These are phyloP conservation scores for Flaveria robusta DNA, from an alignment of 129 eudicot genomes.

Conservation along the genomic window DNA sequence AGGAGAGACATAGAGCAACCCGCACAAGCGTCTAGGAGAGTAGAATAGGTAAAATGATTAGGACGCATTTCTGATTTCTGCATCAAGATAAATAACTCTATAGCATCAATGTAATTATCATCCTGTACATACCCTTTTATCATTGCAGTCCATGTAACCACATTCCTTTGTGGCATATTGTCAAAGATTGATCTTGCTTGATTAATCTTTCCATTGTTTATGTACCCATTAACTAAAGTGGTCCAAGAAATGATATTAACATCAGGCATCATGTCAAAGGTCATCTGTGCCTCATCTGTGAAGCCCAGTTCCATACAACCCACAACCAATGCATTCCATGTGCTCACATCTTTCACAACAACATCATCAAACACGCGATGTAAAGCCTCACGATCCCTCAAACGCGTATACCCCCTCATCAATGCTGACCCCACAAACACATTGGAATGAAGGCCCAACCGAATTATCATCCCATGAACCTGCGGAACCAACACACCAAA, in stretches of 20 bases:
- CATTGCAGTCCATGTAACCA: conserved; percentile 87
- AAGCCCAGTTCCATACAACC: conserved; percentile 83
- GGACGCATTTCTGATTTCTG: conserved; percentile 49
- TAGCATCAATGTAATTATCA: conserved; percentile 46
- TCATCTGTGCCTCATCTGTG: conserved; percentile 51
- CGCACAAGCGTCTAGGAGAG: conserved; percentile 56
- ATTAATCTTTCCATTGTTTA: conserved; percentile 51
- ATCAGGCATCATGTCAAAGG: conserved; percentile 51
- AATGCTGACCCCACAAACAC: conserved; percentile 77
- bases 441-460: conserved; percentile 49
- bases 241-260: conserved; percentile 60
- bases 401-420: conserved; percentile 66
- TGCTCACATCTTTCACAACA: conserved; percentile 46
- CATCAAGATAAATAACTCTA: conserved; percentile 57
- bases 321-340: conserved; percentile 73
- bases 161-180: conserved; percentile 57
- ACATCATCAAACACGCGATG: conserved; percentile 63
- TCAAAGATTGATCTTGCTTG: conserved; percentile 53
- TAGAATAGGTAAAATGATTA: conserved; percentile 70
- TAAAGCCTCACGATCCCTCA: conserved; percentile 36
- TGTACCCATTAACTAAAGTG: conserved; percentile 67
- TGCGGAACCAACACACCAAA: conserved; percentile 53
- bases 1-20: conserved; percentile 53
- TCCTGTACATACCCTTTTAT: conserved; percentile 64
- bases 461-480: conserved; percentile 54